Conservation (phyloP, 2,329 filamentous ascomycete species). For the Tolypocladium sp. region DNA sequence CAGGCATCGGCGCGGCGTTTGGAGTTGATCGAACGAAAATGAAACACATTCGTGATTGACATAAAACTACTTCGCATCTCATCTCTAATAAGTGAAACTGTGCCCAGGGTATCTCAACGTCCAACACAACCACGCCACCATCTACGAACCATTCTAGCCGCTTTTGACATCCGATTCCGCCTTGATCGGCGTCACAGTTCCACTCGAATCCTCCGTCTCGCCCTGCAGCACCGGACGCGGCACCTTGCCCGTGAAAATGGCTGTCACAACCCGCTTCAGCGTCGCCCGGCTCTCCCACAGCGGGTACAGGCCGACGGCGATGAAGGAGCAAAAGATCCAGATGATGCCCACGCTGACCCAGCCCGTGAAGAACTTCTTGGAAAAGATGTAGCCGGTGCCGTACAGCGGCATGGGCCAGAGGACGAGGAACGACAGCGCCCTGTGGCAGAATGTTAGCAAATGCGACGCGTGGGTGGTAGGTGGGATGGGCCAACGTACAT, state of each 20-base stretch:
- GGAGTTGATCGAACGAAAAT: too few species aligned
- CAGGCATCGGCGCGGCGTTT: too few species aligned
- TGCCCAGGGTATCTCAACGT: neutral
- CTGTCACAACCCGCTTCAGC: constrained; percentile 9
- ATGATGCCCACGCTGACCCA: constrained; percentile 64
- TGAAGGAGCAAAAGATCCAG: constrained; percentile 62
- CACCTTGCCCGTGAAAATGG: constrained; percentile 8
- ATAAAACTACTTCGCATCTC: too few species aligned
- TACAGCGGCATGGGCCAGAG: constrained; percentile 94
- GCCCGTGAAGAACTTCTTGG: constrained; percentile 57
- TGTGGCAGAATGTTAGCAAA: constrained; percentile 1
- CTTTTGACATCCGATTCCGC: neutral
- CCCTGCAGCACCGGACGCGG: neutral
- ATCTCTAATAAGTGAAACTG: neutral
- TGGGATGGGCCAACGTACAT: constrained; percentile 13
- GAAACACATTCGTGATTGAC: too few species aligned
- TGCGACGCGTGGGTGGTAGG: neutral
- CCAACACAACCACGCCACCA: neutral
- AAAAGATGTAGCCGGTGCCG: constrained; percentile 61
- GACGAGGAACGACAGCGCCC: constrained; percentile 61
- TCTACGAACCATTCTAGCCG: neutral
- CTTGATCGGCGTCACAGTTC: constrained; percentile 3
- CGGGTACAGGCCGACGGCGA: constrained; percentile 73
- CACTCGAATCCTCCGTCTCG: constrained; percentile 1
- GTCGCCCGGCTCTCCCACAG: constrained; percentile 69